These are phyloP conservation scores for Aspergillus calidoustus DNA, from an alignment of 2,329 filamentous ascomycete genomes.

Conservation along the genomic window DNA sequence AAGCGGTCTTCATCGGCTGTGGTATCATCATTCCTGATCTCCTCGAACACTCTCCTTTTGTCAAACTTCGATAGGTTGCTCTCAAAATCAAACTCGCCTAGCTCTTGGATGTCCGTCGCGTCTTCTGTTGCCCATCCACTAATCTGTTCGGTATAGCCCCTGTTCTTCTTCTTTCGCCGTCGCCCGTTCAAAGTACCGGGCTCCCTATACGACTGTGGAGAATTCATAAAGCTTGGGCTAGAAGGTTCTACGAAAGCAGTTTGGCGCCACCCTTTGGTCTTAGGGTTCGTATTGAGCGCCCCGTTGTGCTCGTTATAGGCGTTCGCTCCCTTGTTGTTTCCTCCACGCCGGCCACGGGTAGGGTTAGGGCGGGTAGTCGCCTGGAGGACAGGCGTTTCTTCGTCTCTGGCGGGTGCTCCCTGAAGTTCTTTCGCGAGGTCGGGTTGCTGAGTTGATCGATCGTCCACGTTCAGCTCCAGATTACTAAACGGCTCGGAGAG, in stretches of 20 bases:
- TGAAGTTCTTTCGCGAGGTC: slow-evolving; percentile 25
- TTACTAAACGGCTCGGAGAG: slow-evolving; percentile 53
- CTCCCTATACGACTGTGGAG: slow-evolving; percentile 34
- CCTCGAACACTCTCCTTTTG: slow-evolving; percentile 87
- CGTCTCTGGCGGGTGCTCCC: slow-evolving; percentile 21
- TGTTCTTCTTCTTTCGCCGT: slow-evolving; percentile 52
- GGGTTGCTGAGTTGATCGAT: slow-evolving; percentile 20
- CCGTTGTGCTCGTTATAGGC: slow-evolving; percentile 39
- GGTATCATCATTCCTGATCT: slow-evolving; percentile 86
- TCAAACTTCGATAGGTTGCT: slow-evolving; percentile 91
- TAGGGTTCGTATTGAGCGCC: slow-evolving; percentile 42
- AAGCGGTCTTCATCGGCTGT: slow-evolving; percentile 90
- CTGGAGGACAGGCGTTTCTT: slow-evolving; percentile 27
- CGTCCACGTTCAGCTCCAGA: slow-evolving; percentile 39
- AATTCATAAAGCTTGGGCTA: slow-evolving; percentile 46
- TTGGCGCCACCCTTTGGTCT: slow-evolving; percentile 69
- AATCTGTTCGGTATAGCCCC: slow-evolving; percentile 57
- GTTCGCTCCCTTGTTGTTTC: slow-evolving; percentile 47
- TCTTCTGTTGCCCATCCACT: slow-evolving; percentile 97
- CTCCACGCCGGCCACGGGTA: slow-evolving; percentile 52
- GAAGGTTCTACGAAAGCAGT: slow-evolving; percentile 67
- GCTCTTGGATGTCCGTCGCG: slow-evolving; percentile 89
- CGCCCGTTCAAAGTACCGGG: slow-evolving; percentile 35
- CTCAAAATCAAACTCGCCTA: slow-evolving; percentile 94
- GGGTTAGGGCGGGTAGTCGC: slow-evolving; percentile 30